Conservation (phyloP, 495 filamentous ascomycete species). For the Monascus purpureus region DNA sequence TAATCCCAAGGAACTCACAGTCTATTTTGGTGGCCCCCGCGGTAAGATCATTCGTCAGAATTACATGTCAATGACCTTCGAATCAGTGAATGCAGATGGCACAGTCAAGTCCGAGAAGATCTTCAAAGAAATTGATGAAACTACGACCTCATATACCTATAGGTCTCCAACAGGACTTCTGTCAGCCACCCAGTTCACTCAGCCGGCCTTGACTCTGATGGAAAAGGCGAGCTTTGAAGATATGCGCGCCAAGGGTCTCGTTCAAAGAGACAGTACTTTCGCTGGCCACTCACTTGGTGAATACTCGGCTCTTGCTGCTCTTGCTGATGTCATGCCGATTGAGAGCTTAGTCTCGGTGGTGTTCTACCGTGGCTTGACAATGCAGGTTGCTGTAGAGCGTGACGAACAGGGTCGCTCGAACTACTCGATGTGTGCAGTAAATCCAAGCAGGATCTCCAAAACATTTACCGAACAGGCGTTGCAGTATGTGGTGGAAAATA, state of each 20-base stretch:
- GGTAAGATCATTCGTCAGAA: conserved; percentile 96
- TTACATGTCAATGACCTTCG: conserved; percentile 99
- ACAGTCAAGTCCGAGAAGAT: conserved; percentile 95
- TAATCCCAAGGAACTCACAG: conserved; percentile 97
- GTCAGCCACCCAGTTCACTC: conserved; percentile 96
- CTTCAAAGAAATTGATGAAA: conserved; percentile 92
- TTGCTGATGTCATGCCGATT: conserved; percentile 98
- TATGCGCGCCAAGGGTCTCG: conserved; percentile 92
- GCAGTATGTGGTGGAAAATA: conserved; percentile 87
- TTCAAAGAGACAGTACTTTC: conserved; percentile 91
- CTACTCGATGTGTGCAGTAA: conserved; percentile 98
- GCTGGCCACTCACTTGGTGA: conserved; percentile 96
- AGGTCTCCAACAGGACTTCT: conserved; percentile 88
- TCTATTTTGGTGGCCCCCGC: conserved; percentile 92
- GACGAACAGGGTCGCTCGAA: conserved; percentile 85
- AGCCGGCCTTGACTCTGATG: conserved; percentile 95
- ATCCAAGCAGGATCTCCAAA: conserved; percentile 91
- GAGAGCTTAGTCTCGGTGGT: conserved; percentile 96
- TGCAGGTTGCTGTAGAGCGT: conserved; percentile 98
- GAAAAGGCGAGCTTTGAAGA: conserved; percentile 99
- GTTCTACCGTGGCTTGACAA: conserved; percentile 96
- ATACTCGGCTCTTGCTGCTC: conserved; percentile 90
- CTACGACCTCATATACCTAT: conserved; percentile 90
- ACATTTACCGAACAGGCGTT: conserved; percentile 95
- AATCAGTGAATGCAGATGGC: conserved; percentile 83